Base-by-base conservation (phyloP, 805 yeast species). In the Sungouiella blattae region DNA sequence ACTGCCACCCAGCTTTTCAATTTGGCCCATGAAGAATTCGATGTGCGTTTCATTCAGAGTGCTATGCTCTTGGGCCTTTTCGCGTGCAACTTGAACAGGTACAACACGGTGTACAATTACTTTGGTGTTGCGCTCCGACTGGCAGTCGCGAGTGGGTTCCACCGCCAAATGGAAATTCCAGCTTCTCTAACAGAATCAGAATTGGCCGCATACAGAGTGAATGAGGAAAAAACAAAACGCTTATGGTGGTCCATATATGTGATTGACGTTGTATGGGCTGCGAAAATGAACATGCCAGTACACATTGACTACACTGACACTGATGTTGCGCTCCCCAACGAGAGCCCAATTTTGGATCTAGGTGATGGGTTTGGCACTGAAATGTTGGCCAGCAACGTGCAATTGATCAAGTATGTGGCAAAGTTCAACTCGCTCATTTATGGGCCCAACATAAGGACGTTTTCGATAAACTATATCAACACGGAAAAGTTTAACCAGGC, bases 231-330 rank as follows among this genome's bases (percentile, higher is more conserved):
- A 33, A 46, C 54, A 6, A 64, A 64, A 38, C 52, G 71, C 18
- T 37, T 67, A 16, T 67, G 70, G 69, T 67, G 72, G 72, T 53
- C 69, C 3, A 55, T 63, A 1, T 67, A 62, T 37, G 58, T 64
- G 9, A 55, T 62, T 24, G 72, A 67, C 44, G 57, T 60, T 5
- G 50, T 58, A 8, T 66, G 70, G 70, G 59, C 70, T 2, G 53
- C 69, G 3, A 58, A 60, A 33, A 59, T 60, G 60, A 58, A 53
- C 40, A 47, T 56, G 49, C 67, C 71, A 2, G 62, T 65, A 14
- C 67, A 64, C 39, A 60, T 66, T 30, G 64, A 64, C 36, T 64
- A 62, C 46, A 60, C 67, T 4, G 70, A 66, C 36, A 67, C 72
- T 1, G 72, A 67, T 33, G 67, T 64, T 9, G 68, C 65, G 25